A percentile compares a stretch with the other conserved stretches of the same genome.
Conservation (phyloP, 1,284 basidiomycete species). For the Marasmius oreades region DNA sequence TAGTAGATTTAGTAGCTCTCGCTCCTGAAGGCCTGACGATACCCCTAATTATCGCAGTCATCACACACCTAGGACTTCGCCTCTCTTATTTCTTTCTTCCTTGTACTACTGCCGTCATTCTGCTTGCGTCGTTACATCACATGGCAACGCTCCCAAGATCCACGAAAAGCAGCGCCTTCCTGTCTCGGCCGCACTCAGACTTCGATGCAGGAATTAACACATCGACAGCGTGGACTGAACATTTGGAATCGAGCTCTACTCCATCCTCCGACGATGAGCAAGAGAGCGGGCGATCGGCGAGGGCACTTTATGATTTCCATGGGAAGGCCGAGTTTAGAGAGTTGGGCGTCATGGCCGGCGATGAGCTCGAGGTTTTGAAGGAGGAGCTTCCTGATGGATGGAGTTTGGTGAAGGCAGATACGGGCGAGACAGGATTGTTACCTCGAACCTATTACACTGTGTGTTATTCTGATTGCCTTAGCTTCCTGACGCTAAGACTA, state of each 20-base stretch:
- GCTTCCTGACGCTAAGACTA: slow-evolving; percentile 4
- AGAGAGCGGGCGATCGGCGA: slow-evolving; percentile 43
- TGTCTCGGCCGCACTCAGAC: slow-evolving; percentile 33
- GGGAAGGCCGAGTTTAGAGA: slow-evolving; percentile 73
- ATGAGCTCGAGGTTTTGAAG: slow-evolving; percentile 60
- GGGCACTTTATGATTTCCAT: slow-evolving; percentile 68
- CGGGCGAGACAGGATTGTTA: slow-evolving; percentile 63
- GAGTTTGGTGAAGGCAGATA: slow-evolving; percentile 58
- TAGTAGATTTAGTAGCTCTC: too few relatives aligned
- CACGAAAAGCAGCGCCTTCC: slow-evolving; percentile 17
- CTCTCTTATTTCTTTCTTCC: too few relatives aligned
- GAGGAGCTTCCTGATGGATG: slow-evolving; percentile 70
- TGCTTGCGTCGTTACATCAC: background rate
- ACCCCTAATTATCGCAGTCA: background rate
- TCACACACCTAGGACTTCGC: background rate
- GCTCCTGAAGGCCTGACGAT: too few relatives aligned
- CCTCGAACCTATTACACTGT: slow-evolving; percentile 74
- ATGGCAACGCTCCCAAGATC: slow-evolving; percentile 31
- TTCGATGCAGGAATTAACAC: slow-evolving; percentile 77
- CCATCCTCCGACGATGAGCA: slow-evolving; percentile 37
- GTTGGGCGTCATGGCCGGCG: slow-evolving; percentile 59
- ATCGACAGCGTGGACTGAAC: slow-evolving; percentile 70
- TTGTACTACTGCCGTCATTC: too few relatives aligned
- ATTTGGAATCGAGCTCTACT: slow-evolving; percentile 20
- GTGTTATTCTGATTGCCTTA: slow-evolving; percentile 18